Evolutionary conservation across 108 stramenopile species (phyloP).

Genomic region (Licmophora abbreviata): DNA sequence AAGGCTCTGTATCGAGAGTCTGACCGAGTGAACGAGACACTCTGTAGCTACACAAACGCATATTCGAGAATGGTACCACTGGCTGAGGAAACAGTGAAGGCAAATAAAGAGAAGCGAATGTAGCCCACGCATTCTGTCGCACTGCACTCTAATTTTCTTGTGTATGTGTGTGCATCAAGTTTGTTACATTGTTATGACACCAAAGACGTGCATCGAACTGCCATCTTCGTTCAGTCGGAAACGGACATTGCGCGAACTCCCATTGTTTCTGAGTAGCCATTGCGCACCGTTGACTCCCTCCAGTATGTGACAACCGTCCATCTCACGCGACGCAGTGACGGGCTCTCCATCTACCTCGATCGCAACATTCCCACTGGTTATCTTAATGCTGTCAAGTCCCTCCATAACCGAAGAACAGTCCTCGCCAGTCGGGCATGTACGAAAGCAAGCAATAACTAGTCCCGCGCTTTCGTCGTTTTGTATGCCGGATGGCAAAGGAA

Average conservation of each 20-base stretch:
- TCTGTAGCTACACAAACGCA: too few species aligned
- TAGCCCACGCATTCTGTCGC: too few species aligned
- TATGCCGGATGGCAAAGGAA: not conserved
- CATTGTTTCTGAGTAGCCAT: not conserved
- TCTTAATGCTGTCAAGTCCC: conserved; percentile 9
- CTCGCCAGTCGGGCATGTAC: not conserved
- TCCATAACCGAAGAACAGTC: not conserved
- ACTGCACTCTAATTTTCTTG: too few species aligned
- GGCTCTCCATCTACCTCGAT: conserved; percentile 15
- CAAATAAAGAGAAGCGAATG: too few species aligned
- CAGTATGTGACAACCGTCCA: conserved; percentile 7
- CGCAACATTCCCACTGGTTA: conserved; percentile 10
- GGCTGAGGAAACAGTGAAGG: too few species aligned
- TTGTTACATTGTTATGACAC: not conserved
- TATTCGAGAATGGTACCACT: too few species aligned
- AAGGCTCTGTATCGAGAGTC: too few species aligned
- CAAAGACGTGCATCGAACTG: not conserved
- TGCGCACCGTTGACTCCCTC: not conserved
- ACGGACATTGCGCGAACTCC: not conserved
- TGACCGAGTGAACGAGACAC: too few species aligned
- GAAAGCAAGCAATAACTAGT: conserved; percentile 15
- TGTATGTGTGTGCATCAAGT: too few species aligned
- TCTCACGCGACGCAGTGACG: conserved; percentile 6
- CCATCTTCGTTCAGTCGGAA: conserved; percentile 1
- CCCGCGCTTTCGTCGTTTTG: conserved; percentile 13